phyloP scores from a whole-genome alignment of 768 basidiomycete species.

The Serendipita sp. region DNA sequence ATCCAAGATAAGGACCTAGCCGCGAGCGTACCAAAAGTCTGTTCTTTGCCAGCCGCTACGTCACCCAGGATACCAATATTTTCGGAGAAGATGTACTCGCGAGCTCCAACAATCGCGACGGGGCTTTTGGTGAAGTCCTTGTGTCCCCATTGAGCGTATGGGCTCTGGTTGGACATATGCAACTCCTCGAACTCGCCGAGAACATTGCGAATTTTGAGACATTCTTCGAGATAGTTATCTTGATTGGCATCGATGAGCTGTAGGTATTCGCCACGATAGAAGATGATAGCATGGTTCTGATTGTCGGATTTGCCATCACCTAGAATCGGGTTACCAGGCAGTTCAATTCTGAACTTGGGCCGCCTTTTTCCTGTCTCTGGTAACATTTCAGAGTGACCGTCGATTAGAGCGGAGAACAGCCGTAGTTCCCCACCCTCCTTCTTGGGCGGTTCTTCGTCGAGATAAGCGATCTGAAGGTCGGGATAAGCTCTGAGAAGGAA shows the following conservation, averaged over 20 bases:
- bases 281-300: conserved; percentile 98
- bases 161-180: conserved; percentile 66
- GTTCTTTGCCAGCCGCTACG: conserved; percentile 96
- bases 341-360: conserved; percentile 96
- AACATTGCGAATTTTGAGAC: conserved; percentile 97
- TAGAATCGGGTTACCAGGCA: conserved; percentile 97
- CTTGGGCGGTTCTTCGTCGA: conserved; percentile 86
- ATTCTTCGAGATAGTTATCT: conserved; percentile 99
- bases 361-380: conserved; percentile 75
- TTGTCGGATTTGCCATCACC: conserved; percentile 99
- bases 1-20: conserved; percentile 94
- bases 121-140: conserved; percentile 80
- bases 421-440: conserved; percentile 93
- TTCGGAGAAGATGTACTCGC: conserved; percentile 99
- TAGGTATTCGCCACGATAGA: conserved; percentile 97
- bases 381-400: conserved; percentile 93
- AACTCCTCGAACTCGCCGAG: conserved; percentile 97
- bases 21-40: conserved; percentile 97
- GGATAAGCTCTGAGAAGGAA: conserved; percentile 96
- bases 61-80: conserved; percentile 99
- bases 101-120: conserved; percentile 93
- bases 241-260: conserved; percentile 99
- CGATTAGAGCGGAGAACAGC: conserved; percentile 91
- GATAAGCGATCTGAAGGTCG: conserved; percentile 94
- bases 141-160: conserved; percentile 80